Conservation (phyloP, 331 rosid genomes). For the Rhamnella rubrinervis region DNA sequence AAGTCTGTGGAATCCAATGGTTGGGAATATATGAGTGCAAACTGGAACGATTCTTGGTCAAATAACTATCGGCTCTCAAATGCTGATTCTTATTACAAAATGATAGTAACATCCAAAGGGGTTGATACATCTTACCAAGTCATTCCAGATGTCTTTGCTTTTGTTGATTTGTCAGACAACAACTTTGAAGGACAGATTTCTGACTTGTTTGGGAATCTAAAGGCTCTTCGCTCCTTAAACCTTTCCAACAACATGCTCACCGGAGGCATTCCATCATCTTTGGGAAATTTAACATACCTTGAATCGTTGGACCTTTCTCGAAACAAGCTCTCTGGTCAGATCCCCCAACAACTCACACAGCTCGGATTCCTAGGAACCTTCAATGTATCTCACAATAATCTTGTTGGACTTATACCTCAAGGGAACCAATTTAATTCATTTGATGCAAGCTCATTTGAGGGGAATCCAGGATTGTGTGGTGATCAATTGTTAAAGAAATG, state of each 20-base stretch:
- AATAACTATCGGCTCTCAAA: no score
- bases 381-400: neutral
- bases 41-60: neutral
- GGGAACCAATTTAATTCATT: no score
- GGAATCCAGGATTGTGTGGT: no score
- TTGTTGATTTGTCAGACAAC: no score
- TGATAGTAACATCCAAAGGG: neutral
- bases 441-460: no score
- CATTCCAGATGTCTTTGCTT: neutral
- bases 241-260: no score
- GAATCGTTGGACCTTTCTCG: no score
- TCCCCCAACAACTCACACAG: neutral
- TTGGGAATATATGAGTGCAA: neutral
- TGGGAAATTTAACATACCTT: neutral
- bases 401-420: neutral
- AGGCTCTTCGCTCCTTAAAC: no score
- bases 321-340: neutral
- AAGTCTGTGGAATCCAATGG: neutral
- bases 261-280: neutral
- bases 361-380: neutral
- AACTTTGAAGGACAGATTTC: neutral
- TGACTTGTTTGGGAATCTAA: no score
- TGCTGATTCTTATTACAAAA: neutral
- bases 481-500: no score
- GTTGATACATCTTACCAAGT: neutral